Base-by-base conservation (phyloP, 75 land plant species). In the Picea sitchensis region DNA sequence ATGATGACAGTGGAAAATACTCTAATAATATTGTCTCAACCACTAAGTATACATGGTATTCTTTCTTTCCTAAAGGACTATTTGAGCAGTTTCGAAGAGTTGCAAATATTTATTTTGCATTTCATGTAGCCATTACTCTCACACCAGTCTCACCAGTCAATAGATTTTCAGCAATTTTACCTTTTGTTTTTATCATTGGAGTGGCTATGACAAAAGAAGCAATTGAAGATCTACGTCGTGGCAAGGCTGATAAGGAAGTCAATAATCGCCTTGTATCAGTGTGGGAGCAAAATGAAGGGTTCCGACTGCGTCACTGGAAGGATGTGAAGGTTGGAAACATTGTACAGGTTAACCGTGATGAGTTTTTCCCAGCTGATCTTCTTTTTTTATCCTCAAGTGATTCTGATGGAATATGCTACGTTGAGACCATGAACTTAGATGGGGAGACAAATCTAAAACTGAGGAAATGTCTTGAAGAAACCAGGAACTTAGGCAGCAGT, bases 191-290 rank as follows among this genome's bases (percentile, higher is more conserved):
- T 77, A 80, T 84, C 18, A 54, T 88, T 77, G 75, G 77, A 30
- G 67, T 88, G 12, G 68, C 89, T n/a, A 88, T 75, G 34, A 23
- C 78, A n/a, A 88, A 88, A 69, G 89, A 88, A 77, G 89, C 80
- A 13, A 38, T 76, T 23, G 84, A 82, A 61, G 89, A 88, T 81
- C 56, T 77, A n/a, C 83, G 78, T 26, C 88, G 87, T 12, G 79
- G 87, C 8, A 63, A 65, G 26, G 61, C 82, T 71, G 85, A 83
- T 58, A 75, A 80, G 38, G 78, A 83, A 23, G 85, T 83, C 21
- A 83, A 83, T 58, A 81, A 81, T 59, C 68, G 83, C 14, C 14
- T 58, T 9, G 78, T 83, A 18, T 14, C 3, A 26, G 78, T 76
- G 21, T 51, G 30, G 41, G 38, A 58, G 61, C 12, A 76, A 32